phyloP scores from a whole-genome alignment of 2,329 filamentous ascomycete genomes.

The Penicillium sp. region DNA sequence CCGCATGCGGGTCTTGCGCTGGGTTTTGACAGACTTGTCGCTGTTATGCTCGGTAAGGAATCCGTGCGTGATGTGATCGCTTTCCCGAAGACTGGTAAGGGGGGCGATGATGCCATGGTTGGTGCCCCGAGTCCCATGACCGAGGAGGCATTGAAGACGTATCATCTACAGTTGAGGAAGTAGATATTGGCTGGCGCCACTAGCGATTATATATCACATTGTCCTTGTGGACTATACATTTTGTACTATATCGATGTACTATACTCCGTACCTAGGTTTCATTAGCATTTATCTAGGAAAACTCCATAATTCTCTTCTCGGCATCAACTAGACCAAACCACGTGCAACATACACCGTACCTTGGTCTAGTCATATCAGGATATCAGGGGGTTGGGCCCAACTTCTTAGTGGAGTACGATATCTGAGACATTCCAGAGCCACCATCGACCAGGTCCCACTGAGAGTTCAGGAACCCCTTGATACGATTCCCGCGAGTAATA shows the following conservation, averaged over 20 bases:
- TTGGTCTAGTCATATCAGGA: neutral
- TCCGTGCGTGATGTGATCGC: constrained; percentile 92
- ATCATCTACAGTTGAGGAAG: constrained; percentile 53
- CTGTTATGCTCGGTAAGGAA: constrained; percentile 72
- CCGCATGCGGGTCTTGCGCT: constrained; percentile 93
- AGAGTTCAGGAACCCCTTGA: neutral
- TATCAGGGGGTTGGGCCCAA: neutral
- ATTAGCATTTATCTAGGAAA: neutral
- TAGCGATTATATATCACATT: neutral
- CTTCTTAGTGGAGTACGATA: too few relatives aligned
- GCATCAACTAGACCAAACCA: neutral
- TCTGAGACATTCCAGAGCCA: neutral
- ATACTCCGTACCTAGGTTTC: neutral
- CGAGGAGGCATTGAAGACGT: constrained; percentile 58
- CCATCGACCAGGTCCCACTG: neutral
- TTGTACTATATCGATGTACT: constrained; percentile 6
- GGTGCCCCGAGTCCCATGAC: constrained; percentile 71
- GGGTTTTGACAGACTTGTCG: constrained; percentile 83
- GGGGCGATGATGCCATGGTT: constrained; percentile 82
- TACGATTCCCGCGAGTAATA: too few relatives aligned
- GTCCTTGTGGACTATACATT: neutral
- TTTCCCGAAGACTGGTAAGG: constrained; percentile 90
- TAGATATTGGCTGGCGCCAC: neutral
- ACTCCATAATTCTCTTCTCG: neutral
- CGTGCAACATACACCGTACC: neutral